Conservation (phyloP, 2,329 filamentous ascomycete species). For the Clarireedia homoeocarpa region DNA sequence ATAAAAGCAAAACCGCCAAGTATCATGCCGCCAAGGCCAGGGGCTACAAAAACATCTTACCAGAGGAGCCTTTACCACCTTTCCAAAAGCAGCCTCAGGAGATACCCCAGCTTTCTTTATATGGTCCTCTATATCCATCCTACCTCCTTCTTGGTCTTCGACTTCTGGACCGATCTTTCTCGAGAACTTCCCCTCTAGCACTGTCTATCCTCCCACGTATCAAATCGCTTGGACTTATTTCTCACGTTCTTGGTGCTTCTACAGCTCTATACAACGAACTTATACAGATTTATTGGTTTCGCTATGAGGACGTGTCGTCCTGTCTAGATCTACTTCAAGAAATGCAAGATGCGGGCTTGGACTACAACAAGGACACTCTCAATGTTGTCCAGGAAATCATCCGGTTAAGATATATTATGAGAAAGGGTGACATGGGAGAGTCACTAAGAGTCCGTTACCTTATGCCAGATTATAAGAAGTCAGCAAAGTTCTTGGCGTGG, state of each 20-base stretch:
- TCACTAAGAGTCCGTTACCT: constrained; percentile 20
- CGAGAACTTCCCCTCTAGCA: constrained; percentile 47
- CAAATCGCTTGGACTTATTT: constrained; percentile 59
- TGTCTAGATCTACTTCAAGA: constrained; percentile 23
- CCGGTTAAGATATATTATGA: constrained; percentile 13
- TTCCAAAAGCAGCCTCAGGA: too few species aligned
- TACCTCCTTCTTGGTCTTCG: constrained; percentile 50
- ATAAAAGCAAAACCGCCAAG: not conserved
- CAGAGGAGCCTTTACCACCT: not conserved
- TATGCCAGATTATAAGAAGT: constrained; percentile 24
- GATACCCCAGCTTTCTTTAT: constrained; percentile 26
- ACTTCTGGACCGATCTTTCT: constrained; percentile 50
- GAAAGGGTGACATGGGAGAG: constrained; percentile 14
- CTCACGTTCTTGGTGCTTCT: constrained; percentile 64
- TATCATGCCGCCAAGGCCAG: too few species aligned
- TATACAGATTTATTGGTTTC: constrained; percentile 52
- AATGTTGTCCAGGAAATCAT: constrained; percentile 21
- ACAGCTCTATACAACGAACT: constrained; percentile 64
- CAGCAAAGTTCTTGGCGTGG: constrained; percentile 19
- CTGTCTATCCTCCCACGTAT: constrained; percentile 58
- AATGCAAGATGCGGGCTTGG: constrained; percentile 27
- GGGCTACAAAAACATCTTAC: not conserved
- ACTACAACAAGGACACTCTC: constrained; percentile 26
- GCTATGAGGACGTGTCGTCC: constrained; percentile 43
- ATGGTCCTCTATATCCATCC: constrained; percentile 58